phyloP scores from a whole-genome alignment of 1,284 basidiomycete species.

The Ganoderma lucidum region DNA sequence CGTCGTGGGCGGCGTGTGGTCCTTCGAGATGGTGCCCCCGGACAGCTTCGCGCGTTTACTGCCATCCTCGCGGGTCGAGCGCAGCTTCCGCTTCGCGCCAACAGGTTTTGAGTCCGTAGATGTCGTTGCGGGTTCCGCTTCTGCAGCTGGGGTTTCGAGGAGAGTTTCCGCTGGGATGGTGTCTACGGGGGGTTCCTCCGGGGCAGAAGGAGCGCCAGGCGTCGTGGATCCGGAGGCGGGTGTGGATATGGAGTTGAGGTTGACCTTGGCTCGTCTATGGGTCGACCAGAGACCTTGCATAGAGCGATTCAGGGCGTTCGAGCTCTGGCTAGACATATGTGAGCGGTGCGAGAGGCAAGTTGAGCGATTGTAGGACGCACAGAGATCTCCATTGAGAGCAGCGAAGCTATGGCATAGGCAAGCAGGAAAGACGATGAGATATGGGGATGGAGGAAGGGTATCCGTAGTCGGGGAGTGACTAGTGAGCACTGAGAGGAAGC shows the following conservation, averaged over 20 bases:
- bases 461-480: too few relatives aligned
- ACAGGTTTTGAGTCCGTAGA: conserved; percentile 36
- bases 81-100: conserved; percentile 61
- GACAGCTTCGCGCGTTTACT: conserved; percentile 61
- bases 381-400: conserved; percentile 37
- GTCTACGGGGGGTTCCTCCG: conserved; percentile 33
- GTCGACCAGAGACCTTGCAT: conserved; percentile 81
- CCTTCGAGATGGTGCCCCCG: conserved; percentile 52
- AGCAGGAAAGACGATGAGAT: too few relatives aligned
- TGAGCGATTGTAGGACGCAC: conserved; percentile 25
- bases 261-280: conserved; percentile 67
- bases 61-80: conserved; percentile 57
- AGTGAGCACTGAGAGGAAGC: too few relatives aligned
- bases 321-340: conserved; percentile 60
- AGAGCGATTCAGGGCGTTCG: conserved; percentile 76
- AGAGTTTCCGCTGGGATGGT: conserved; percentile 3
- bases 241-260: conserved; percentile 60
- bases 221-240: conserved; percentile 30
- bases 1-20: conserved; percentile 71
- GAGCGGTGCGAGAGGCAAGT: conserved; percentile 14
- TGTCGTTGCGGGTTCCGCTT: conserved; percentile 37
- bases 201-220: conserved; percentile 38
- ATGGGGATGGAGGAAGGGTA: too few relatives aligned
- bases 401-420: neutral
- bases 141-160: conserved; percentile 24